These are phyloP conservation scores for Paramecium tetraurelia DNA, from an alignment of 73 alveolate genomes.

Conservation along the genomic window DNA sequence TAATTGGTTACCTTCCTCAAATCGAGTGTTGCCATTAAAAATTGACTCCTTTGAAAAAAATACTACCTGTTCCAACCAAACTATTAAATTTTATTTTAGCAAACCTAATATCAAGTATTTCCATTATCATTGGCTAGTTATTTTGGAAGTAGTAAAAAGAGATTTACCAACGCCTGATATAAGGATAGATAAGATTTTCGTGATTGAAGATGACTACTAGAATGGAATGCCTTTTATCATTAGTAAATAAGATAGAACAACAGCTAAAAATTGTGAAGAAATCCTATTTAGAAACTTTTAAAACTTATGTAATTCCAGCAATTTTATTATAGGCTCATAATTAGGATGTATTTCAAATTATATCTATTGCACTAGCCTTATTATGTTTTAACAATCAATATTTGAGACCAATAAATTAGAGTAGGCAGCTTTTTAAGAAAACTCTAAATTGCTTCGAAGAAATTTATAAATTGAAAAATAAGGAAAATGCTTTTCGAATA, in stretches of 20 bases:
- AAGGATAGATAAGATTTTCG: not conserved
- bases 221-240: not conserved
- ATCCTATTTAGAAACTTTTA: not conserved
- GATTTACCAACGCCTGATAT: not conserved
- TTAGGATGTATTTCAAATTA: not conserved
- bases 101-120: not conserved
- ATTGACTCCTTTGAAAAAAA: not conserved
- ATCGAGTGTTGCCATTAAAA: not conserved
- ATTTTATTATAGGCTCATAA: not conserved
- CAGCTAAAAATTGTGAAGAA: not conserved
- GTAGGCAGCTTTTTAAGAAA: not conserved
- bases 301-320: not conserved
- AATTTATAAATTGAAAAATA: not conserved
- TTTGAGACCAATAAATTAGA: not conserved
- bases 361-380: not conserved
- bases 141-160: not conserved
- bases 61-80: not conserved
- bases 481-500: no score
- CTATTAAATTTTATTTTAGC: not conserved
- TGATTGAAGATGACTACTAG: not conserved
- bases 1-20: not conserved
- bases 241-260: not conserved
- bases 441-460: not conserved
- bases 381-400: not conserved
- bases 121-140: not conserved